These are phyloP conservation scores for Phytophthora idaei DNA, from an alignment of 352 stramenopile genomes.

Conservation along the genomic window DNA sequence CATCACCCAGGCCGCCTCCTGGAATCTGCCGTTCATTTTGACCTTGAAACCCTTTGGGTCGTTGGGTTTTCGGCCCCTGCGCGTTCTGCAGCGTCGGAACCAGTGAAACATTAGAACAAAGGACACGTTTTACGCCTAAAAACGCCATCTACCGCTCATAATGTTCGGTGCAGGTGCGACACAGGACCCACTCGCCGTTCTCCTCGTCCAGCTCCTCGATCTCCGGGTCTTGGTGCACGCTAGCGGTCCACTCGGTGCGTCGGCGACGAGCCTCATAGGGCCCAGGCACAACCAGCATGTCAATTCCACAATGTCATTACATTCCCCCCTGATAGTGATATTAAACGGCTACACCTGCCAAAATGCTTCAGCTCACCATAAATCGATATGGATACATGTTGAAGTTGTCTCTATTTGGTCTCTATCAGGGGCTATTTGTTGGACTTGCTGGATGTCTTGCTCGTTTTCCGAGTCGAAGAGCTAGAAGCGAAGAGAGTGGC, in stretches of 20 bases:
- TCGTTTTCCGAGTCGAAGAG: constrained; percentile 18
- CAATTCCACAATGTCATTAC: constrained; percentile 7
- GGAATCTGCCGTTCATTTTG: constrained; percentile 74
- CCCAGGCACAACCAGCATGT: constrained; percentile 11
- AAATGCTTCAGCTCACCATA: not conserved
- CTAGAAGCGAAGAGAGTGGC: constrained; percentile 14
- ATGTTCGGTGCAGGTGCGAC: constrained; percentile 59
- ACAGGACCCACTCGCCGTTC: constrained; percentile 73
- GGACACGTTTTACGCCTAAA: not conserved
- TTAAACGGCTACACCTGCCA: constrained; percentile 1
- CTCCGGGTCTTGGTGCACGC: constrained; percentile 55
- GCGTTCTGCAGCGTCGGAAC: constrained; percentile 39
- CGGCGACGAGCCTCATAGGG: constrained; percentile 53
- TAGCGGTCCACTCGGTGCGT: constrained; percentile 59
- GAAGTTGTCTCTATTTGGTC: constrained; percentile 27
- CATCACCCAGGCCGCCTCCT: constrained; percentile 68
- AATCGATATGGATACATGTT: constrained; percentile 22
- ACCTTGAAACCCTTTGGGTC: constrained; percentile 70
- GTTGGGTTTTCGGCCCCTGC: constrained; percentile 61
- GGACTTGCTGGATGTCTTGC: constrained; percentile 10
- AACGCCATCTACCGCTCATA: constrained; percentile 46
- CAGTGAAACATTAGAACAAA: not conserved
- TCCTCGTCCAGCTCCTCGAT: constrained; percentile 60
- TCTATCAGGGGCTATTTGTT: constrained; percentile 5
- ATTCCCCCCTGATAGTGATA: constrained; percentile 12